Conservation (phyloP, 1,284 basidiomycete species). For the Xerocomus minutiporus region DNA sequence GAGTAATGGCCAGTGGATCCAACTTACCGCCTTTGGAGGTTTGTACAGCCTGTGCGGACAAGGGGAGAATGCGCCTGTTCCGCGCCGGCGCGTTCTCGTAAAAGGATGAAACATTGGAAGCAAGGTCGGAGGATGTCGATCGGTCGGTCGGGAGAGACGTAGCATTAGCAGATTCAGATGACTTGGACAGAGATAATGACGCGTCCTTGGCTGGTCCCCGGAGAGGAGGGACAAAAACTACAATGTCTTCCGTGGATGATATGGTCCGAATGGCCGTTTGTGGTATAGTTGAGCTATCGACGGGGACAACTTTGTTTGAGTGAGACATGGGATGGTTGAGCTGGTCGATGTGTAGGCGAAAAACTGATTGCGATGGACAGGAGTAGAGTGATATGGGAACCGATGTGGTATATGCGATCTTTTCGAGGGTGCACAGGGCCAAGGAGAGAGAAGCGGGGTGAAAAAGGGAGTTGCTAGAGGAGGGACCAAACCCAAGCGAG, state of each 20-base stretch:
- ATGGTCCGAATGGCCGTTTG: constrained; percentile 4
- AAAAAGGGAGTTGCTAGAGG: constrained; percentile 22
- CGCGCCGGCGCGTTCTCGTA: constrained; percentile 9
- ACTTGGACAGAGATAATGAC: background rate
- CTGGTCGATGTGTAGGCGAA: constrained; percentile 26
- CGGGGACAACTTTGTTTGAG: background rate
- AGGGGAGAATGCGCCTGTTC: constrained; percentile 13
- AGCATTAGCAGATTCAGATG: background rate
- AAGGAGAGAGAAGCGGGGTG: constrained; percentile 25
- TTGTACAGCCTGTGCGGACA: constrained; percentile 17
- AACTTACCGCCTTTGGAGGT: constrained; percentile 8
- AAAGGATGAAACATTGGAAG: constrained; percentile 21
- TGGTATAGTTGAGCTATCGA: background rate
- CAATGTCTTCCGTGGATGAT: constrained; percentile 11
- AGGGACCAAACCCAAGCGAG: constrained; percentile 23
- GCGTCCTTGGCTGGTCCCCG: constrained; percentile 2
- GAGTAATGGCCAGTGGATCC: constrained; percentile 27
- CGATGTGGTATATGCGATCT: constrained; percentile 12
- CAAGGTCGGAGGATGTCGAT: background rate
- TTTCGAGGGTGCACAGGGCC: constrained; percentile 28
- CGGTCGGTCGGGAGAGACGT: background rate
- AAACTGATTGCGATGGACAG: constrained; percentile 24
- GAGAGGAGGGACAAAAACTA: constrained; percentile 22
- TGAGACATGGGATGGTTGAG: constrained; percentile 6
- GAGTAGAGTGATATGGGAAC: constrained; percentile 27